These are phyloP conservation scores for Hypomyces rosellus DNA, from an alignment of 2,329 filamentous ascomycete genomes.

Conservation along the genomic window DNA sequence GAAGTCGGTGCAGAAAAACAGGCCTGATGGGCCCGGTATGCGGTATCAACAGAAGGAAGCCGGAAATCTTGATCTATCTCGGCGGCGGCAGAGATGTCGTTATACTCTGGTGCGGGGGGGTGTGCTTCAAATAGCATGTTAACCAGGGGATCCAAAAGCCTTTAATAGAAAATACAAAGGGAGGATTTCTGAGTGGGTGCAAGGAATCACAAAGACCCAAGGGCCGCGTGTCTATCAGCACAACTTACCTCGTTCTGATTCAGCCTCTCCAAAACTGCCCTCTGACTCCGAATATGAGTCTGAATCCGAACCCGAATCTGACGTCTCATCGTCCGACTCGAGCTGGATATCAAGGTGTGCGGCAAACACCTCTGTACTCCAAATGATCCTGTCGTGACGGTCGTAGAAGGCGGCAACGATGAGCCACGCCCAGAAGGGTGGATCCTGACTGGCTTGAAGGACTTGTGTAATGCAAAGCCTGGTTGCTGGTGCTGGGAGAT, in stretches of 20 bases:
- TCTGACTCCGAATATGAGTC: conserved; percentile 7
- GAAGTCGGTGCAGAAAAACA: background rate
- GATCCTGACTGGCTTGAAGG: conserved; percentile 25
- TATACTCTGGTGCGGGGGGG: background rate
- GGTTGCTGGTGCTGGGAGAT: conserved; percentile 39
- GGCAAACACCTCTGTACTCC: conserved; percentile 41
- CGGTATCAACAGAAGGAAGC: background rate
- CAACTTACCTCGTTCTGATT: conserved; percentile 17
- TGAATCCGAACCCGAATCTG: background rate
- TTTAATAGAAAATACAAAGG: background rate
- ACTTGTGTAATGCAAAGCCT: conserved; percentile 41
- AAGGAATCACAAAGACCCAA: no score
- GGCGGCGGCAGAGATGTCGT: background rate
- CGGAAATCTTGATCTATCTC: background rate
- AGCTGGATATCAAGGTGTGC: conserved; percentile 22
- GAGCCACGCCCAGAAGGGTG: conserved; percentile 39
- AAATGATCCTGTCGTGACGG: conserved; percentile 32
- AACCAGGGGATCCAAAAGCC: background rate
- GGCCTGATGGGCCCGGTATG: background rate
- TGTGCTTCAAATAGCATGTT: background rate
- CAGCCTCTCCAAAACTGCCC: conserved; percentile 6
- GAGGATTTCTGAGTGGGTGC: no score
- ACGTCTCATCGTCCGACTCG: conserved; percentile 21
- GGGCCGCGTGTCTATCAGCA: no score
- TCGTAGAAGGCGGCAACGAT: conserved; percentile 44